Conservation (phyloP, 78 protist species). For the Carpediemonas membranifera region DNA sequence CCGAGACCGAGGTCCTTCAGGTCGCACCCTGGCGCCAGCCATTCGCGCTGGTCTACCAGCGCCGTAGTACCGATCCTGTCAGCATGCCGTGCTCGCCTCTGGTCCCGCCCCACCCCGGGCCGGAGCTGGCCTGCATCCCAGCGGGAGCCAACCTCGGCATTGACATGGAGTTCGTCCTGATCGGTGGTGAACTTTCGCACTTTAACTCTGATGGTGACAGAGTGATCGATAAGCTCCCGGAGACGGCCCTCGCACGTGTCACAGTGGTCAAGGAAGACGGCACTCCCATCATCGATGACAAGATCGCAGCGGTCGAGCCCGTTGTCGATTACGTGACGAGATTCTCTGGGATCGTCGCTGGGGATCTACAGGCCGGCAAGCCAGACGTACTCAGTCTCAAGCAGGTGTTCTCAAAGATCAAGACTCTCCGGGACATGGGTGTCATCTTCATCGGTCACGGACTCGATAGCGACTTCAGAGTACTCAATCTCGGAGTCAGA, state of each 20-base stretch:
- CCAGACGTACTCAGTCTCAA: conserved; percentile 55
- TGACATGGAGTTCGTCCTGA: conserved; percentile 10
- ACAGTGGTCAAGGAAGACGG: conserved; percentile 38
- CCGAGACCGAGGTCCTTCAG: too few species aligned
- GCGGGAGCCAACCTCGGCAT: conserved; percentile 36
- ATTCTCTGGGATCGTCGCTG: conserved; percentile 67
- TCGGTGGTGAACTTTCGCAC: too few species aligned
- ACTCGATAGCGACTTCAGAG: conserved; percentile 60
- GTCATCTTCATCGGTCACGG: conserved; percentile 73
- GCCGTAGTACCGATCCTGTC: too few species aligned
- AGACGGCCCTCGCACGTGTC: conserved; percentile 57
- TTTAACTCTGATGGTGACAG: conserved; percentile 59
- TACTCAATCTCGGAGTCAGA: conserved; percentile 59
- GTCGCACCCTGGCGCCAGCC: conserved; percentile 23
- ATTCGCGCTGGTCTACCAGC: too few species aligned
- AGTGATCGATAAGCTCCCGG: conserved; percentile 45
- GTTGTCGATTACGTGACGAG: conserved; percentile 70
- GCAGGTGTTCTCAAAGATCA: conserved; percentile 30
- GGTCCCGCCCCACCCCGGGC: conserved; percentile 60
- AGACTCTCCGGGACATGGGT: conserved; percentile 54
- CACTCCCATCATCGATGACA: neutral
- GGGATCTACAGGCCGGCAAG: conserved; percentile 59
- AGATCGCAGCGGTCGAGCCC: conserved; percentile 30
- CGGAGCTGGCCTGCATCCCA: neutral
- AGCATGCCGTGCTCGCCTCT: too few species aligned